Percentiles rank a stretch among this genome's conserved stretches.
Conservation (phyloP, 805 yeast genomes). For the Ogataea nitratoaversa region DNA sequence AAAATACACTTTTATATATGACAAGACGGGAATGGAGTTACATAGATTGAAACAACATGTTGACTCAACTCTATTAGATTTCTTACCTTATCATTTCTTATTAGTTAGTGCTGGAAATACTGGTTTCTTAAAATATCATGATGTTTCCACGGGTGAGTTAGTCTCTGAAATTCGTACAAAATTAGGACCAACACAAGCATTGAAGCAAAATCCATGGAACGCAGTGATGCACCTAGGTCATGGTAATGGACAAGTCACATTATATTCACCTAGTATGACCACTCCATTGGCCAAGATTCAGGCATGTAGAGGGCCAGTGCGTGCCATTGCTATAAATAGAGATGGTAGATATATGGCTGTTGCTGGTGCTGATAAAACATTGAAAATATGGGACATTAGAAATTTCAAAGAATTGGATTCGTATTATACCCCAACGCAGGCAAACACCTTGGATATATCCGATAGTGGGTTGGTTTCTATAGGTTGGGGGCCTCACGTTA, state of each 20-base stretch:
- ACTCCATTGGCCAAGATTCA: constrained; percentile 81
- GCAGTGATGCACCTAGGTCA: constrained; percentile 94
- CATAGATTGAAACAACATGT: constrained; percentile 89
- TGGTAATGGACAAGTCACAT: constrained; percentile 83
- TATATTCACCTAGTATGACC: constrained; percentile 90
- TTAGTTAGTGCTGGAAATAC: constrained; percentile 86
- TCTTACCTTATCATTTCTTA: constrained; percentile 87
- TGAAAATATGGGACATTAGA: constrained; percentile 93
- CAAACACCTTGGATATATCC: constrained; percentile 71
- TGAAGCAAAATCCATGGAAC: constrained; percentile 93
- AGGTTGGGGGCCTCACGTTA: constrained; percentile 95
- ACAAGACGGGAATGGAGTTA: constrained; percentile 84
- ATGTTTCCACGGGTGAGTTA: constrained; percentile 85
- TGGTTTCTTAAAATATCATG: constrained; percentile 88
- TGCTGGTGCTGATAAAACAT: constrained; percentile 77
- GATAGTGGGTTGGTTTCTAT: constrained; percentile 84
- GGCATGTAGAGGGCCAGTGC: constrained; percentile 80
- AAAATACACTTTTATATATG: constrained; percentile 88
- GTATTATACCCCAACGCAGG: constrained; percentile 78
- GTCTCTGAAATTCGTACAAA: constrained; percentile 83
- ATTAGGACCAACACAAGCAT: constrained; percentile 82
- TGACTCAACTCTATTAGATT: constrained; percentile 78
- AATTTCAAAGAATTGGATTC: constrained; percentile 72
- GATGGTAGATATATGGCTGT: constrained; percentile 93
- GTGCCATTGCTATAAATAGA: constrained; percentile 82